Evolutionary conservation across 1,284 basidiomycete genomes (phyloP), one percentile per base, ranked within the genome.

Genomic region (Pseudozyma hubeiensis): DNA sequence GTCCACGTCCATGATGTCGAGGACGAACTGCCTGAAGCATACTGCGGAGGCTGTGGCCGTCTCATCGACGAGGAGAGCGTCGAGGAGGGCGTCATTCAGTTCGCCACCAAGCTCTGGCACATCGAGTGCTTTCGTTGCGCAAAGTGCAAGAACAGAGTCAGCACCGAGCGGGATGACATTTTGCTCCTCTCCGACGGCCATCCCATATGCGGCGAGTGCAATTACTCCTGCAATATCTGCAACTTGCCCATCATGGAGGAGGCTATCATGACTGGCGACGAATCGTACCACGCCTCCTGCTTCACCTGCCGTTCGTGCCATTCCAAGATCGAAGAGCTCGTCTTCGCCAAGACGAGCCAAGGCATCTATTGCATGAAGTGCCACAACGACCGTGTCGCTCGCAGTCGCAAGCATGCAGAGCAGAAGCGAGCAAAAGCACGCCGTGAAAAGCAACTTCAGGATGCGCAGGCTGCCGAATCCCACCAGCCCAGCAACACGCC

Each of bases 281-380:
- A 98, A 85, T 94, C 94, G 0, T 99, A 98, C 81, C 96, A 99
- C 85, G 95, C 96, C 3, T 92, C 95, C 78, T 99, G 96, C 87
- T 99, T 99, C 88, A 95, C 94, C 77, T 99, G 96, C 87, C 92
- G 94, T 78, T 92, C 94, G 40, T 99, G 96, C 87, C 90, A 91
- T 83, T 91, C 92, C 82, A 89, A 93, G 64, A 99, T 99, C 79
- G 95, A 98, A 85, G 96, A 99, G 84, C 90, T 99, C 54, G 93
- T 98, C 60, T 99, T 98, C 80, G 97, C 96, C 58, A 99, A 98
- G 87, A 99, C 97, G 0, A 93, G 91, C 70, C 93, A 97, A 81
- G 96, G 97, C 51, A 98, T 99, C 72, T 99, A 99, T 85, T 99
- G 96, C 85, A 97, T 98, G 95, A 81, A 90, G 55, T 99, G 96